Base-by-base conservation (phyloP, 306 rosid species). In the Vachellia pachyceras region DNA sequence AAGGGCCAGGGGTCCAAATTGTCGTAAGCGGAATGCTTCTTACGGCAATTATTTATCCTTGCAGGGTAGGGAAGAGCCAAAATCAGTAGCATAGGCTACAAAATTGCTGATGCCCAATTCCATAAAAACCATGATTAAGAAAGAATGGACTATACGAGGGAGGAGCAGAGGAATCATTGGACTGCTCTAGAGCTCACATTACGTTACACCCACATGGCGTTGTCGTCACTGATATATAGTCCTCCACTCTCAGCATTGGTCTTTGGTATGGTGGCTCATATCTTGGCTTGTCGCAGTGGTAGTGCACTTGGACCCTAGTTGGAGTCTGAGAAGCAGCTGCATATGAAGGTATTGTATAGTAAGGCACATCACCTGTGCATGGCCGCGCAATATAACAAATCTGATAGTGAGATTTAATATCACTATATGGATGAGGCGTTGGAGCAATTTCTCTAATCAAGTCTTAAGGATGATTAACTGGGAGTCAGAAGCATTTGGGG, bases 221-320 rank as follows among this genome's bases (percentile, higher is more conserved):
- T 80, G 10, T 86, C 89, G 37, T 86, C 89, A 47, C 85, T 80
- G 83, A n/a, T n/a, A 83, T 81, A 70, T 84, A 81, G 68, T 86
- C 87, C 5, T 87, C 85, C 0, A 45, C 82, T 81, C 5, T 73
- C 23, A 45, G 46, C 55, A 74, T 46, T 63, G 89, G n/a, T n/a
- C n/a, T 52, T 29, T 46, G 57, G 18, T 58, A 73, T 35, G 75
- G 49, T 44, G 80, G 66, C 78, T 82, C 70, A 37, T 64, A 63
- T n/a, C 64, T 73, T 14, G 77, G 45, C 46, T 9, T 25, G 44
- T 77, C 83, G 46, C 3, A 64, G 44, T 75, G 42, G 83, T 46
- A 73, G 40, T 46, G 45, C 6, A 75, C 79, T 61, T 79, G 52
- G 23, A 72, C 83, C 69, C n/a, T 33, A 14, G 37, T 63, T 70